Percentiles rank a stretch among this genome's conserved stretches.
phyloP scores from a whole-genome alignment of 192 early-diverging fungal genomes.

The Podila horticola region DNA sequence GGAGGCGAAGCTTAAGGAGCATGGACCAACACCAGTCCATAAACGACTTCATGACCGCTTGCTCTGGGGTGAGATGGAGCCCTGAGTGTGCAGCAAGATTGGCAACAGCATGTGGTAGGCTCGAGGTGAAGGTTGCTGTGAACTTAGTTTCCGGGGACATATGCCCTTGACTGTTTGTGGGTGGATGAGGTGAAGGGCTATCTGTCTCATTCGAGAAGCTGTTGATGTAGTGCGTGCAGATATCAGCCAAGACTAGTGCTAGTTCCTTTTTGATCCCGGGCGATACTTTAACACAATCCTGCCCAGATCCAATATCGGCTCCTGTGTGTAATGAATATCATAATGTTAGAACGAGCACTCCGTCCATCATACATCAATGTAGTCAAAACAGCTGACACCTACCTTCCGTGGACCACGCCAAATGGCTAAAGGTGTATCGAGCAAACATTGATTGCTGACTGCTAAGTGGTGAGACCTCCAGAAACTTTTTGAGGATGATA shows the following conservation, averaged over 20 bases:
- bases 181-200: background rate
- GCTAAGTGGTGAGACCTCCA: conserved; percentile 36
- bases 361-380: too few relatives aligned
- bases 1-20: conserved; percentile 35
- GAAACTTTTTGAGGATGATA: conserved; percentile 27
- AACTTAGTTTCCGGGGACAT: conserved; percentile 16
- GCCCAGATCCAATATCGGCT: background rate
- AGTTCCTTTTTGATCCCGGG: conserved; percentile 17
- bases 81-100: conserved; percentile 40
- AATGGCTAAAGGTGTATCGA: conserved; percentile 9
- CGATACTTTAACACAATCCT: background rate
- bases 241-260: conserved; percentile 19
- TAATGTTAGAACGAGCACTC: too few relatives aligned
- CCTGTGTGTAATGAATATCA: background rate
- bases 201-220: background rate
- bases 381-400: background rate
- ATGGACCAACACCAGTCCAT: conserved; percentile 60
- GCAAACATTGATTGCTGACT: conserved; percentile 31
- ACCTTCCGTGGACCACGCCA: conserved; percentile 25
- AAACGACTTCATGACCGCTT: conserved; percentile 30
- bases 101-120: conserved; percentile 36
- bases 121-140: conserved; percentile 19
- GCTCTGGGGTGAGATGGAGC: conserved; percentile 32
- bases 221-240: conserved; percentile 18
- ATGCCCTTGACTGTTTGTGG: background rate